These are phyloP conservation scores for Neonectria magnoliae DNA, from an alignment of 2,329 filamentous ascomycete species.

Conservation along the genomic window DNA sequence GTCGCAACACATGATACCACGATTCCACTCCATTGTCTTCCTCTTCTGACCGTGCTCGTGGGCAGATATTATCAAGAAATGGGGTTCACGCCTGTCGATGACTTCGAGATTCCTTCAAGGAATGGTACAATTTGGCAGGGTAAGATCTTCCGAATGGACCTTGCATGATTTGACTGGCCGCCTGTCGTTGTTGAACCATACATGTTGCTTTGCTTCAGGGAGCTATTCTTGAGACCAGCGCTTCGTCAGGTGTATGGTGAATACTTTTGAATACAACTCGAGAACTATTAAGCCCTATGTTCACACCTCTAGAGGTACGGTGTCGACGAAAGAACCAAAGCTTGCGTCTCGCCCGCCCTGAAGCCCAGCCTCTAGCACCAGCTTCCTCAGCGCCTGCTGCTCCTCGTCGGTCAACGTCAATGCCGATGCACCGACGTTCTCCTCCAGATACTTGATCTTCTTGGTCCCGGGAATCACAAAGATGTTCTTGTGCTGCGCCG, in stretches of 20 bases:
- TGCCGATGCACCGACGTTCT: slow-evolving; percentile 52
- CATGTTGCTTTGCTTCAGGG: background rate
- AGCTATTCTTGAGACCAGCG: background rate
- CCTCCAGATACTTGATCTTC: slow-evolving; percentile 57
- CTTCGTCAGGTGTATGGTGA: background rate
- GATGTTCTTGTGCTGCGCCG: slow-evolving; percentile 68
- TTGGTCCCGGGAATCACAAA: slow-evolving; percentile 67
- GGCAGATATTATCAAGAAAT: slow-evolving; percentile 34
- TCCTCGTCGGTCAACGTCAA: slow-evolving; percentile 49
- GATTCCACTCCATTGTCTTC: background rate
- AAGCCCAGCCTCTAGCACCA: slow-evolving; percentile 42
- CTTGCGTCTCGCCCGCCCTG: slow-evolving; percentile 39
- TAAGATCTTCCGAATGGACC: slow-evolving; percentile 31
- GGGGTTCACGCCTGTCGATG: slow-evolving; percentile 28
- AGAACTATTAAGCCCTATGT: background rate
- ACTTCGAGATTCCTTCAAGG: slow-evolving; percentile 17
- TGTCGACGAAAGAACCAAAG: slow-evolving; percentile 32
- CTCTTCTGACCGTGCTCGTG: slow-evolving; percentile 27
- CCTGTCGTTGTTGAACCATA: background rate
- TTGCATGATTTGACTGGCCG: slow-evolving; percentile 21
- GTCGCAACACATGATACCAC: background rate
- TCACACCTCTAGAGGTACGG: slow-evolving; percentile 29
- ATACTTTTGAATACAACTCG: background rate
- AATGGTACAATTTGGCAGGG: slow-evolving; percentile 24
- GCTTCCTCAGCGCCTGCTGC: slow-evolving; percentile 45